Evolutionary conservation across 2,329 filamentous ascomycete genomes (phyloP).

Genomic region (Arthroderma sp.): DNA sequence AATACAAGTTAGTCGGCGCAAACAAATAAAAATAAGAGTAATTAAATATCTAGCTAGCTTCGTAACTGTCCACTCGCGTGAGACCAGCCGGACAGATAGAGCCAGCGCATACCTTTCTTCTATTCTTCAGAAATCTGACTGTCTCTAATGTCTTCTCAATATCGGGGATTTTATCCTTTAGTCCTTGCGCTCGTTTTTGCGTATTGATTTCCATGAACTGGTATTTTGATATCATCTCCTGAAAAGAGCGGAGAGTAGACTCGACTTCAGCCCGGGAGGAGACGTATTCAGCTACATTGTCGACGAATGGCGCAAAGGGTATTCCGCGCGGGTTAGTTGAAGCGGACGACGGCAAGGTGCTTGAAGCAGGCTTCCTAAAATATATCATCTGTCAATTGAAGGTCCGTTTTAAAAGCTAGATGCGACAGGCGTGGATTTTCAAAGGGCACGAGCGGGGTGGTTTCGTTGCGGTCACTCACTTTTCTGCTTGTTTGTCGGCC

Average conservation of each 20-base stretch:
- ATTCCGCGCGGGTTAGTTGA: conserved; percentile 34
- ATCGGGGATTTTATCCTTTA: conserved; percentile 92
- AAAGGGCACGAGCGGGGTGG: conserved; percentile 6
- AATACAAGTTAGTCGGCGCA: background rate
- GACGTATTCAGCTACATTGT: conserved; percentile 35
- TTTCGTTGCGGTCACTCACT: conserved; percentile 2
- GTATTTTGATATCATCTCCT: conserved; percentile 65
- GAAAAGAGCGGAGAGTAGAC: conserved; percentile 32
- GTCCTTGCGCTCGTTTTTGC: conserved; percentile 62
- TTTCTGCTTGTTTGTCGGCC: conserved; percentile 5
- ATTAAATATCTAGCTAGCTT: background rate
- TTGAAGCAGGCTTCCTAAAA: conserved; percentile 10
- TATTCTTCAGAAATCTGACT: conserved; percentile 69
- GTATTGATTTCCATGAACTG: conserved; percentile 98
- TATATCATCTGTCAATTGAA: too few relatives aligned
- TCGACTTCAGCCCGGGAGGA: conserved; percentile 33
- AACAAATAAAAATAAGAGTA: background rate
- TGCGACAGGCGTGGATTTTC: background rate
- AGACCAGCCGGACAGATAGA: background rate
- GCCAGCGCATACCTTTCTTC: conserved; percentile 46
- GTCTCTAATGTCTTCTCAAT: conserved; percentile 93
- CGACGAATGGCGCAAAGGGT: conserved; percentile 34
- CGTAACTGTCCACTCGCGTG: background rate
- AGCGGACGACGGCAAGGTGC: conserved; percentile 11
- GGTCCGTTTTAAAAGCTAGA: too few relatives aligned